phyloP scores from a whole-genome alignment of 78 protist genomes.

The Dictyostelium brefeldianum region DNA sequence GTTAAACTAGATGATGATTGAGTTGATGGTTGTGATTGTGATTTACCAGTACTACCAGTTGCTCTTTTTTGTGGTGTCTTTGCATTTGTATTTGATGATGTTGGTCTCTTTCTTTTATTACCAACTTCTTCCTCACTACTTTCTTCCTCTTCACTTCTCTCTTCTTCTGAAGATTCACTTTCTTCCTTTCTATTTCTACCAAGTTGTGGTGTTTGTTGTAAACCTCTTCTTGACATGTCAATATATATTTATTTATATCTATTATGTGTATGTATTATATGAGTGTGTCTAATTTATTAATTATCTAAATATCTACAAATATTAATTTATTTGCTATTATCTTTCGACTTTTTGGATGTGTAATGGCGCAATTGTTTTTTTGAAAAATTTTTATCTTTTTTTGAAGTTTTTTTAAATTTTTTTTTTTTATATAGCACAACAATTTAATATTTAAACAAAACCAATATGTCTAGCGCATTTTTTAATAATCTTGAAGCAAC shows the following conservation, averaged over 20 bases:
- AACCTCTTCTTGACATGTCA: background rate
- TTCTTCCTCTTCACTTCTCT: background rate
- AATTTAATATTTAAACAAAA: background rate
- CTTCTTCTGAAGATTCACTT: background rate
- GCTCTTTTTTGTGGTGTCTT: background rate
- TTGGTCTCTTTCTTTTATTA: slow-evolving; percentile 6
- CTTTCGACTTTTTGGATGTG: background rate
- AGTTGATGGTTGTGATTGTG: background rate
- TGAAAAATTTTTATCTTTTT: background rate
- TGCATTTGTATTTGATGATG: background rate
- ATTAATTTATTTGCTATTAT: background rate
- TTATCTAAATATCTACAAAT: too few relatives aligned
- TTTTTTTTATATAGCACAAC: background rate
- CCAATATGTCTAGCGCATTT: slow-evolving; percentile 23
- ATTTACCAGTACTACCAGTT: too few relatives aligned
- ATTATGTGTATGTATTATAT: too few relatives aligned
- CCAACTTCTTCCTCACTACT: background rate
- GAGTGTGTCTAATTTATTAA: too few relatives aligned
- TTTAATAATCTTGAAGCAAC: slow-evolving; percentile 21
- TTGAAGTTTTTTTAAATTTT: background rate
- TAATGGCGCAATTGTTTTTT: background rate
- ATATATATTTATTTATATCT: background rate
- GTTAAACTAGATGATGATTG: background rate
- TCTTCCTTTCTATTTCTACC: slow-evolving; percentile 19
- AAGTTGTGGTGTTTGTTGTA: background rate